These are phyloP conservation scores for Eleusine coracana DNA, from an alignment of 176 grass and related monocot species.

Conservation along the genomic window DNA sequence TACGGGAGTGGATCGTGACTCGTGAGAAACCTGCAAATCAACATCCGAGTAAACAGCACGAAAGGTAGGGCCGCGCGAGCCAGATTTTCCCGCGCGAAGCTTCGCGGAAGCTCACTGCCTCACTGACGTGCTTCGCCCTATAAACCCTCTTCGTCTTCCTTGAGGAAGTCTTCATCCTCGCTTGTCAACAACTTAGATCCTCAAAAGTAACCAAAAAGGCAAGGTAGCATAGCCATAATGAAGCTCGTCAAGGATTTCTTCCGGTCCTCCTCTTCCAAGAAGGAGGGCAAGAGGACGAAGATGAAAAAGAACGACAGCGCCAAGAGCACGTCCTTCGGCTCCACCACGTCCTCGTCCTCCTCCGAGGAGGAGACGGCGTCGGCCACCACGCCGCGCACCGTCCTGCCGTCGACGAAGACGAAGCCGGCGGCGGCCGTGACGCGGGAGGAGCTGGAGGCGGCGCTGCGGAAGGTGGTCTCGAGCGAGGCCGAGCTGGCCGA, in stretches of 20 bases:
- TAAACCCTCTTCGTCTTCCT: not conserved
- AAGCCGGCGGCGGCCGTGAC: constrained; percentile 22
- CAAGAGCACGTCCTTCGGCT: constrained; percentile 37
- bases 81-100: constrained; percentile 7
- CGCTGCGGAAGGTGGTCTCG: constrained; percentile 35
- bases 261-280: constrained; percentile 11
- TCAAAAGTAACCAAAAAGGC: not conserved
- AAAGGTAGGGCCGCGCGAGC: not conserved
- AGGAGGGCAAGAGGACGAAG: not conserved
- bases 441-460: constrained; percentile 50
- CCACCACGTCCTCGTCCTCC: constrained; percentile 1
- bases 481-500: constrained; percentile 47
- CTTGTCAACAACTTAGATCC: not conserved
- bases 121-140: not conserved
- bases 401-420: constrained; percentile 12
- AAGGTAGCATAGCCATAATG: constrained; percentile 4
- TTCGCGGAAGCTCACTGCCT: constrained; percentile 35
- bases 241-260: constrained; percentile 21
- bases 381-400: constrained; percentile 30
- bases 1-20: too few species aligned
- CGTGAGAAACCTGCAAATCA: too few species aligned
- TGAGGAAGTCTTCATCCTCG: not conserved
- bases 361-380: not conserved
- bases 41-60: too few species aligned
- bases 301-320: too few species aligned